phyloP scores from a whole-genome alignment of 495 filamentous ascomycete genomes.

The Hypoxylon rickii region DNA sequence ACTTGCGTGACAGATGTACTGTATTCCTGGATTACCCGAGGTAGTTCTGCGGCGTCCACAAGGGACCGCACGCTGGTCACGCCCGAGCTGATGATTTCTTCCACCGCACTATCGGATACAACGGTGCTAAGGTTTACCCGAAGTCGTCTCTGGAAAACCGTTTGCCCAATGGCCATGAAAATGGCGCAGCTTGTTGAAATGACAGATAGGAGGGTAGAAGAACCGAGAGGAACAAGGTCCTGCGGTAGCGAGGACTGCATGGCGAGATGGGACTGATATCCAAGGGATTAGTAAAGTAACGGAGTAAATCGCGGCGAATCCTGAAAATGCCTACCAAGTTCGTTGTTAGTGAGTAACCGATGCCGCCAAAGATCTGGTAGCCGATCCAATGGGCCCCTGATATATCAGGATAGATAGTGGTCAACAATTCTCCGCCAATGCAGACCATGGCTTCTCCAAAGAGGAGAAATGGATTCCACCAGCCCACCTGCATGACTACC shows the following conservation, averaged over 20 bases:
- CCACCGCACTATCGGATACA: neutral
- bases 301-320: too few relatives aligned
- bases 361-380: neutral
- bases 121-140: neutral
- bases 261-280: constrained; percentile 8
- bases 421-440: too few relatives aligned
- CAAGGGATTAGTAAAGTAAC: too few relatives aligned
- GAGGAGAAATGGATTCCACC: too few relatives aligned
- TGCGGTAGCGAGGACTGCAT: constrained; percentile 32
- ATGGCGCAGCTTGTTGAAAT: constrained; percentile 23
- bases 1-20: constrained; percentile 1
- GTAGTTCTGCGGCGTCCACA: neutral
- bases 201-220: constrained; percentile 11
- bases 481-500: too few relatives aligned
- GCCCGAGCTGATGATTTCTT: neutral
- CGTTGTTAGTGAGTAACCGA: neutral
- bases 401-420: too few relatives aligned
- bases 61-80: neutral
- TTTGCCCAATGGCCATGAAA: constrained; percentile 16
- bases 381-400: too few relatives aligned
- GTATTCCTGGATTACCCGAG: neutral
- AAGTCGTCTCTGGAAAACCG: constrained; percentile 17
- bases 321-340: neutral
- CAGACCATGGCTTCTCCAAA: too few relatives aligned
- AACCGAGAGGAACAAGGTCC: constrained; percentile 30